Evolutionary conservation across 2,329 filamentous ascomycete species (phyloP), one percentile per base, ranked within the genome.

Genomic region (Ceratocystis diversiconidia): DNA sequence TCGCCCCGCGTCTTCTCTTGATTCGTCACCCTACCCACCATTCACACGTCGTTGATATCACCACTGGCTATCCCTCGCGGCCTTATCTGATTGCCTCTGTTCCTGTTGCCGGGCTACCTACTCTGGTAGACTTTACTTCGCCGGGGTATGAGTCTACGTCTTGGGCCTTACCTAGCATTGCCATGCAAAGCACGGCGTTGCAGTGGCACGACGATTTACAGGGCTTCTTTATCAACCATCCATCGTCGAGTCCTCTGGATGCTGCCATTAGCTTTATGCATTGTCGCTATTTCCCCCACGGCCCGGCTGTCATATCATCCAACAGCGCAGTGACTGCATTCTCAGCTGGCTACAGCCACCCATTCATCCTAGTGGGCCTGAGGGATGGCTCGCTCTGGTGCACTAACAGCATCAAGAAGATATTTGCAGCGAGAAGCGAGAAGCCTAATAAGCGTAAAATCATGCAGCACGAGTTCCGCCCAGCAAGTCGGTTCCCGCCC

Each of bases 1-100:
- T 85, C 52, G 74, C 75, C 48, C 82, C 82, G 0, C 73, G 71
- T 57, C 72, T 75, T 30, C 73, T 83, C 62, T 74, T 85, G 32
- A 78, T 78, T 52, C 78, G 82, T 1, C 77, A 81, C 61, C 76
- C 79, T 3, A 74, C 80, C n/a, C 82, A 85, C 70, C 77, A 79
- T 67, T 82, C 77, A 61, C 73, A 77, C 64, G 75, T 85, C 3
- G 75, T 84, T 67, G 80, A 84, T 69, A 76, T 85, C 41, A 76
- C 77, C 66, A 80, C 81, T 0, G 81, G 77, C 22, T 84, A 82
- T 68, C 82, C 82, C 3, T 81, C 82, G 1, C 74, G 80, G 65
- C 82, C 82, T 0, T 81, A 80, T 68, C 71, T 83, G 7, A 74
- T 85, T n/a, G 78, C 79, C 5, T 82, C 82, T 1, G 76, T 78